Percentiles rank a stretch among this genome's conserved stretches.
Conservation (phyloP, 1,139 yeast species). For the Sugiyamaella paludigena region DNA sequence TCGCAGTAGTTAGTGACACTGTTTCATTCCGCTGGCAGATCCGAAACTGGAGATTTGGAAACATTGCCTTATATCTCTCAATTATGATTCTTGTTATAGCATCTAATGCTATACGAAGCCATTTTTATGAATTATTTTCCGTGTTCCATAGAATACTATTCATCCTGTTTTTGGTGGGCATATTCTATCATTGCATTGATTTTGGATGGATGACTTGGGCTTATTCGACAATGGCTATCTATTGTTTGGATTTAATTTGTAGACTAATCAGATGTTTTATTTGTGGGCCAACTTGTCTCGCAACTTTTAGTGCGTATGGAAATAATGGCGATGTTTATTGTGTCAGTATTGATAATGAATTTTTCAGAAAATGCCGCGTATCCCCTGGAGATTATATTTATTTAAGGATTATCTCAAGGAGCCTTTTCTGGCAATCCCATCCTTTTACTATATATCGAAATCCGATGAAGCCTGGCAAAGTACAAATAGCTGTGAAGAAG, state of each 20-base stretch:
- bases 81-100: slow-evolving; percentile 20
- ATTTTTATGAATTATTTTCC: slow-evolving; percentile 46
- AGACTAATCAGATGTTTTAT: slow-evolving; percentile 35
- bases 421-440: slow-evolving; percentile 57
- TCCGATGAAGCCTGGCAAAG: slow-evolving; percentile 14
- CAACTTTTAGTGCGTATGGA: slow-evolving; percentile 32
- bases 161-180: slow-evolving; percentile 44
- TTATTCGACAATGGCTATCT: slow-evolving; percentile 38
- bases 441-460: slow-evolving; percentile 57
- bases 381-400: slow-evolving; percentile 15
- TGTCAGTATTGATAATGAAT: slow-evolving; percentile 19
- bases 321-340: slow-evolving; percentile 30
- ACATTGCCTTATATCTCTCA: slow-evolving; percentile 37
- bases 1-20: slow-evolving; percentile 40
- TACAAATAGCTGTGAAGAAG: slow-evolving; percentile 14
- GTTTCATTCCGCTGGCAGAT: slow-evolving; percentile 42
- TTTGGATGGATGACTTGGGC: slow-evolving; percentile 53
- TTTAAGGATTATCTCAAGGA: slow-evolving; percentile 28
- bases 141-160: slow-evolving; percentile 40
- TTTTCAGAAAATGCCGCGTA: background rate
- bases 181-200: slow-evolving; percentile 40
- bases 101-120: slow-evolving; percentile 31
- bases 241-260: slow-evolving; percentile 41
- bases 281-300: slow-evolving; percentile 39
- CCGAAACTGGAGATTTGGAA: slow-evolving; percentile 46